Evolutionary conservation across 2,329 filamentous ascomycete genomes (phyloP), one percentile per base, ranked within the genome.

Genomic region (Colletotrichum phormii): DNA sequence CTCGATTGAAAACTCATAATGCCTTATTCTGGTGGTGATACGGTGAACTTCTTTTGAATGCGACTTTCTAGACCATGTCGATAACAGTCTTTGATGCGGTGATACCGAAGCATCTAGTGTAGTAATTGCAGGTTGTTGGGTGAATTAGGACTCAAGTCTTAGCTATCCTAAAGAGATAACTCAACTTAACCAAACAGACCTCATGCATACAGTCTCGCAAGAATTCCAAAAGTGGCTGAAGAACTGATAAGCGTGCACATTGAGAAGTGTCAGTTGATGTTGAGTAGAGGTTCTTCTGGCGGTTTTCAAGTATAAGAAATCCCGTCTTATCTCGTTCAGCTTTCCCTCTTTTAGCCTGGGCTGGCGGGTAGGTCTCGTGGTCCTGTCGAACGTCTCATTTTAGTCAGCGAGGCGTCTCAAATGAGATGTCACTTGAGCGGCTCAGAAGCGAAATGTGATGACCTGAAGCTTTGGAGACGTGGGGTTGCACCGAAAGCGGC

Each of bases 401-500:
- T 54, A 54, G 61, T 37, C 51, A 42, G 62, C 51, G 31, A 55
- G 49, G 33, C n/a, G 54, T 5, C 51, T 9, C n/a, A 49, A 42
- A 64, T 15, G 15, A 29, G 62, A 13, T n/a, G 51, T 64, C 62
- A 64, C 22, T 64, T 55, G 62, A 55, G 31, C 51, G 24, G 1
- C 26, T 29, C 62, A 42, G 33, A 24, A 49, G 18, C 31, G 33
- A 49, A 64, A 54, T 42, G 62, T 64, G 62, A 55, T 22, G 18
- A 29, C 18, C 26, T 9, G 6, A 22, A 18, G 49, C 22, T 37
- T 22, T 37, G n/a, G 3, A 6, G 29, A 15, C 4, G 22, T 55
- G 22, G 24, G 49, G 51, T 55, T 37, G 5, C 35, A 33, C 63
- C 42, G 31, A 63, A 68, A 72, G 33, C 69, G 69, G 69, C 49